phyloP scores from a whole-genome alignment of 192 early-diverging fungal species.

The Chytriomyces confervae region DNA sequence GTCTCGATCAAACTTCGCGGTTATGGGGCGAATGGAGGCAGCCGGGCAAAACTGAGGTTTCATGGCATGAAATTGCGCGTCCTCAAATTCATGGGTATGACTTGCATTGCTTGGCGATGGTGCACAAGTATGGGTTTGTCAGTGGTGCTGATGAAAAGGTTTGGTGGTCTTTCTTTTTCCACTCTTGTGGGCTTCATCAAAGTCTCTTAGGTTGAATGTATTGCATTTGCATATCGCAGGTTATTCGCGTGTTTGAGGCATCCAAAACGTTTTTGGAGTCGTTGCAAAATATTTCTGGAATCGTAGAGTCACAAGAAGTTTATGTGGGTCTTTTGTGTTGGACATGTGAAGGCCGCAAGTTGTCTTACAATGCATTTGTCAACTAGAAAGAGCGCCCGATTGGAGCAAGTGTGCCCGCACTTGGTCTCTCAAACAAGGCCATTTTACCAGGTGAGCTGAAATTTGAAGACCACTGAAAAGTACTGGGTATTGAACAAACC shows the following conservation, averaged over 20 bases:
- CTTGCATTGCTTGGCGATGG: constrained; percentile 82
- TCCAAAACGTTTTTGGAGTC: constrained; percentile 77
- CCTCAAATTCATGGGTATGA: constrained; percentile 98
- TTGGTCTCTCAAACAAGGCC: constrained; percentile 97
- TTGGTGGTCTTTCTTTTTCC: not conserved
- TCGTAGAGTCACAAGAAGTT: constrained; percentile 45
- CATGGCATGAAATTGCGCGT: constrained; percentile 92
- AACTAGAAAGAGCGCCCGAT: constrained; percentile 55
- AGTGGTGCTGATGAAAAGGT: constrained; percentile 95
- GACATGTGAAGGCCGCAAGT: not conserved
- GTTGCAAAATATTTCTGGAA: constrained; percentile 58
- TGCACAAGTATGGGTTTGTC: constrained; percentile 74
- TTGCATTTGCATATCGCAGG: constrained; percentile 39
- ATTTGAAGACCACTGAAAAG: no score
- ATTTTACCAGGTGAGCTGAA: constrained; percentile 44
- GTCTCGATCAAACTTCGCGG: constrained; percentile 88
- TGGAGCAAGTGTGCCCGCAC: constrained; percentile 83
- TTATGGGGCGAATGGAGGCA: constrained; percentile 78
- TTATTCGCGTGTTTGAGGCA: constrained; percentile 87
- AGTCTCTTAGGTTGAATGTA: not conserved
- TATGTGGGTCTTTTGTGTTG: constrained; percentile 23
- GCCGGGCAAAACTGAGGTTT: constrained; percentile 27
- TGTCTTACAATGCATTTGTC: not conserved
- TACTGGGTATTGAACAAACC: not conserved
- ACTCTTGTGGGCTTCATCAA: not conserved